phyloP scores from a whole-genome alignment of 1,139 yeast genomes.

The Hyphopichia burtonii region DNA sequence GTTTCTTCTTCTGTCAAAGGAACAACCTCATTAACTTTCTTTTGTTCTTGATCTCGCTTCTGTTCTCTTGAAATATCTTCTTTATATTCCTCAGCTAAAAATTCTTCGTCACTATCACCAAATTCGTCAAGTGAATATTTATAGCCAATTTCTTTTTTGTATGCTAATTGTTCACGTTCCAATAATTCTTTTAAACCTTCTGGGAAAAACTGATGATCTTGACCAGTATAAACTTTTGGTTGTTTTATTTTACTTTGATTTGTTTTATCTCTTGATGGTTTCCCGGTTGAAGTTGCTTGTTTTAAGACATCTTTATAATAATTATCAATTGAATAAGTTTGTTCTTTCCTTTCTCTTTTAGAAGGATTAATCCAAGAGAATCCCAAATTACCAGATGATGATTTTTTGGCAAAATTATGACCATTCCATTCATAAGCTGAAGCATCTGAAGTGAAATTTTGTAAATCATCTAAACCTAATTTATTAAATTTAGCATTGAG shows the following conservation, averaged over 20 bases:
- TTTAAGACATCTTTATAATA: conserved; percentile 80
- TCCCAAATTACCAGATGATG: conserved; percentile 41
- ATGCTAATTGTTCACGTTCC: conserved; percentile 75
- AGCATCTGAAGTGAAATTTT: conserved; percentile 80
- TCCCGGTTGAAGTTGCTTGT: conserved; percentile 19
- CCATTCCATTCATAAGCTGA: conserved; percentile 99
- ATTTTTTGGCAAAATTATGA: conserved; percentile 77
- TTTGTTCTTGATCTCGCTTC: conserved; percentile 54
- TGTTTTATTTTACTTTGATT: conserved; percentile 50
- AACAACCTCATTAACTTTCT: conserved; percentile 63
- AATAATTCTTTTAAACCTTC: conserved; percentile 60
- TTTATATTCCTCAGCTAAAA: conserved; percentile 49
- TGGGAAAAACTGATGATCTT: conserved; percentile 89
- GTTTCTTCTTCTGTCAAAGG: conserved; percentile 80
- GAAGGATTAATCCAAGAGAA: conserved; percentile 83
- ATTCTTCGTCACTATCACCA: conserved; percentile 56
- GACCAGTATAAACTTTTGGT: conserved; percentile 70
- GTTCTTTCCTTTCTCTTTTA: conserved; percentile 87
- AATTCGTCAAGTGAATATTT: conserved; percentile 58
- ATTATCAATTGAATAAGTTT: conserved; percentile 81
- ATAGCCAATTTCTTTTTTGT: conserved; percentile 70
- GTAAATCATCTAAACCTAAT: conserved; percentile 87
- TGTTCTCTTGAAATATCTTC: conserved; percentile 40
- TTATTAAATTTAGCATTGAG: conserved; percentile 78
- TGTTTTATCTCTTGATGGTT: conserved; percentile 18